phyloP scores from a whole-genome alignment of 768 basidiomycete species.

The Chalciporus piperatus region DNA sequence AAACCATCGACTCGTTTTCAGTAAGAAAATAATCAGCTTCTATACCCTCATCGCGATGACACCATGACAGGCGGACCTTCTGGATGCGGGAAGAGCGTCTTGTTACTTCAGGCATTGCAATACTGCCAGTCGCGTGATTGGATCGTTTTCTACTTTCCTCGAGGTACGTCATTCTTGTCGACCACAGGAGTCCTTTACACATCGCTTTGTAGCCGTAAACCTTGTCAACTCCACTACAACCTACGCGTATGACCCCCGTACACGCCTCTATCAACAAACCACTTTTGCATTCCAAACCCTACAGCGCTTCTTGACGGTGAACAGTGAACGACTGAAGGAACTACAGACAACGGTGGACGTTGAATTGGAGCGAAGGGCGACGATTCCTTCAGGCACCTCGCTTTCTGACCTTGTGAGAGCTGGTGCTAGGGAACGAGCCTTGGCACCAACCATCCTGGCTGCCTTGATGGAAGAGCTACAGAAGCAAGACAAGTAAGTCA shows the following conservation, averaged over 20 bases:
- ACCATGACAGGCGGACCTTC: constrained; percentile 56
- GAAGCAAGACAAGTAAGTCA: constrained; percentile 57
- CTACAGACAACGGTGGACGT: constrained; percentile 43
- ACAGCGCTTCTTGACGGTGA: constrained; percentile 59
- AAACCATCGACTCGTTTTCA: constrained; percentile 58
- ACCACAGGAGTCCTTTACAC: not conserved
- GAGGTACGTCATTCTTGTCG: constrained; percentile 44
- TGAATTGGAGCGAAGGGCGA: constrained; percentile 44
- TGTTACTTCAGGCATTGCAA: constrained; percentile 74
- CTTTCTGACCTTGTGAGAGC: constrained; percentile 55
- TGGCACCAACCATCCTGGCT: constrained; percentile 55
- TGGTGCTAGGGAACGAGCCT: constrained; percentile 51
- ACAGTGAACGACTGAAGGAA: constrained; percentile 41
- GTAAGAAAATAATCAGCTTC: constrained; percentile 39
- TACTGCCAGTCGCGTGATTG: constrained; percentile 64
- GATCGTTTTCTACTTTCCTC: constrained; percentile 84
- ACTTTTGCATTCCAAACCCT: constrained; percentile 61
- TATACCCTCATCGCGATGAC: constrained; percentile 1
- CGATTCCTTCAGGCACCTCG: constrained; percentile 45
- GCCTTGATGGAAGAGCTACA: constrained; percentile 61
- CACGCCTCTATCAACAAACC: constrained; percentile 76
- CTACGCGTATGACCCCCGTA: constrained; percentile 71
- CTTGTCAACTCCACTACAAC: constrained; percentile 75
- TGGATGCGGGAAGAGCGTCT: constrained; percentile 80
- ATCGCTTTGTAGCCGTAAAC: constrained; percentile 39